A percentile compares a stretch with the other conserved stretches of the same genome.
Evolutionary conservation across 1,139 yeast genomes (phyloP).

Genomic region (Lodderomyces oxycetoniae): DNA sequence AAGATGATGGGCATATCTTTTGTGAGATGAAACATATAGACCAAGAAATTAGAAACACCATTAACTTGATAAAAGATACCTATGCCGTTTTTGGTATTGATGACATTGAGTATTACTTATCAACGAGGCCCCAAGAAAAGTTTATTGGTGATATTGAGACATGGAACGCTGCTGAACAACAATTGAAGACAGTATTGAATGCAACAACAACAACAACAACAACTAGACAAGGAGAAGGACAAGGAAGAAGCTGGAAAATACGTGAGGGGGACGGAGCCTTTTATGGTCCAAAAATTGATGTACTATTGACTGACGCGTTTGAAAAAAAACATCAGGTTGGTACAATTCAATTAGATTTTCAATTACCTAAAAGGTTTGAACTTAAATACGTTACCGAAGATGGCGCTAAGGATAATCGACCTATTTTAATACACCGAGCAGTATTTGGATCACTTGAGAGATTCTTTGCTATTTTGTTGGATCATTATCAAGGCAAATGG

Average conservation of each 20-base stretch:
- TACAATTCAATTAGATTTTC: constrained; percentile 93
- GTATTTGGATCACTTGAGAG: constrained; percentile 93
- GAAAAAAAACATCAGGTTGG: constrained; percentile 91
- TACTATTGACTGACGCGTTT: constrained; percentile 76
- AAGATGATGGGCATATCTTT: constrained; percentile 97
- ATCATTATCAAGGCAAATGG: constrained; percentile 93
- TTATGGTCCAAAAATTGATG: constrained; percentile 94
- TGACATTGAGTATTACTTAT: constrained; percentile 65
- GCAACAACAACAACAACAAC: no score
- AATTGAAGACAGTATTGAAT: constrained; percentile 62
- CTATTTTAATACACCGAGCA: constrained; percentile 93
- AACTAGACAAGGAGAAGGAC: constrained; percentile 49
- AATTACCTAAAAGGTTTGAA: constrained; percentile 81
- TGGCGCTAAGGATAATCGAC: constrained; percentile 51
- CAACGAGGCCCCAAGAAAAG: constrained; percentile 83
- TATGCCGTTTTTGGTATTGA: constrained; percentile 73
- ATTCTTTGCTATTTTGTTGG: constrained; percentile 83
- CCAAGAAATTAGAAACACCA: constrained; percentile 68
- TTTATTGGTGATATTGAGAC: constrained; percentile 77
- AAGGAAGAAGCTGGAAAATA: constrained; percentile 58
- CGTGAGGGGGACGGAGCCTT: constrained; percentile 97
- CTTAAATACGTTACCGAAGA: constrained; percentile 56
- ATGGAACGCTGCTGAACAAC: constrained; percentile 83
- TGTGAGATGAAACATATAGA: constrained; percentile 81
- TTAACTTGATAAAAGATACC: constrained; percentile 71